Base-by-base conservation (phyloP, 345 rosid species). In the Salix arbutifolia region DNA sequence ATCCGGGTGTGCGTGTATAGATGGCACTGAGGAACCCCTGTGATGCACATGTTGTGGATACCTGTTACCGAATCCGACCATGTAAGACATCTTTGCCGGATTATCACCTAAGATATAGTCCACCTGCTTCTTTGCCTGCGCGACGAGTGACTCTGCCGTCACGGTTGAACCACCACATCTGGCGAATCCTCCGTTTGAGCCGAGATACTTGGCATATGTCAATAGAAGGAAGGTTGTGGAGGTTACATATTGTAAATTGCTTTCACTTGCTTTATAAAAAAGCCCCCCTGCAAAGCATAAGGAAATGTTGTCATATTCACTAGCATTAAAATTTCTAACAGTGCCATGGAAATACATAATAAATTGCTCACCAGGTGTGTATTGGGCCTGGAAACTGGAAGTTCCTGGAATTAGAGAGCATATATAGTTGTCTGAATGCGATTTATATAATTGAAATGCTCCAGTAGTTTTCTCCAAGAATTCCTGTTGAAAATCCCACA, bases 221-320 rank as follows among this genome's bases (percentile, higher is more conserved):
- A 96, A 44, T 13, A 96, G 89, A 65, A 96, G 88, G 85, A 94
- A 94, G 35, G 99, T 83, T 69, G 92, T 75, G 42, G 98, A 87
- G 60, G 99, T 94, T 81, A 96, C 99, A 81, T 93, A 94, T 82
- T 96, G 99, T 89, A 96, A 88, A 91, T 96, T 96, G 86, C 97
- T 91, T 48, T 91, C 99, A 66, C 93, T 94, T 66, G 96, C 90
- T 79, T 94, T 94, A 78, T 91, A 92, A 65, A 94, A 85, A 84
- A 96, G 90, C 8, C 99, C 99, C 44, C 98, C 97, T 89, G 82
- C 25, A 58, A 30, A 72, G 18, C 38, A 28, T 4, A 21, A 4
- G 21, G 33, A 48, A 10, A 58, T 23, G 28, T 6, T 58, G 26
- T 58, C 26, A 23, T 58, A 3, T 23, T 58, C 28, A 58, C 64